Evolutionary conservation across 257 asterid species (phyloP).

Genomic region (Orobanche coerulescens): DNA sequence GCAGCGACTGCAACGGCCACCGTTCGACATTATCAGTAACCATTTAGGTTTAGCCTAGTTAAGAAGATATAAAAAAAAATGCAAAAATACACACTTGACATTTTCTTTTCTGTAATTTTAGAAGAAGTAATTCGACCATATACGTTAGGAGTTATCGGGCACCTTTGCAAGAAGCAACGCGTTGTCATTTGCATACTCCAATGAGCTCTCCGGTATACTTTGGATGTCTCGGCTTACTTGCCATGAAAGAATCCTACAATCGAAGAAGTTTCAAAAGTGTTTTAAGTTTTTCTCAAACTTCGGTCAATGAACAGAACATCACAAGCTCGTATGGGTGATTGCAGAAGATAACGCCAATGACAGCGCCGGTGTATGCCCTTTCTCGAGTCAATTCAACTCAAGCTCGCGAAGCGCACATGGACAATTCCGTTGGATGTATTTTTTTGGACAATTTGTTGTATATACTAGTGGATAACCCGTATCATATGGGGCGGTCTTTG

Average conservation of each 20-base stretch:
- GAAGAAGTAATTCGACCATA: no score
- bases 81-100: not conserved
- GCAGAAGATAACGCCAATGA: conserved; percentile 54
- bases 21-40: not conserved
- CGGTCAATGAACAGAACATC: conserved; percentile 7
- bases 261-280: conserved; percentile 15
- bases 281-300: not conserved
- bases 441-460: no score
- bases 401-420: conserved; percentile 67
- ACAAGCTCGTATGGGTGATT: conserved; percentile 15
- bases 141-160: conserved; percentile 1
- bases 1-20: conserved; percentile 58
- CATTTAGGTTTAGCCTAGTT: not conserved
- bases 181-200: conserved; percentile 83
- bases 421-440: no score
- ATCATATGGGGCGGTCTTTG: no score
- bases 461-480: no score
- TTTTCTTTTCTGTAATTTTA: not conserved
- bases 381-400: conserved; percentile 73
- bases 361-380: conserved; percentile 78
- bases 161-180: conserved; percentile 87
- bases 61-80: not conserved
- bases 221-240: conserved; percentile 67
- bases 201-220: conserved; percentile 64
- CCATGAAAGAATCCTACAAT: conserved; percentile 67